Conservation (phyloP, 2,329 filamentous ascomycete genomes). For the Allantophomopsis lycopodina region DNA sequence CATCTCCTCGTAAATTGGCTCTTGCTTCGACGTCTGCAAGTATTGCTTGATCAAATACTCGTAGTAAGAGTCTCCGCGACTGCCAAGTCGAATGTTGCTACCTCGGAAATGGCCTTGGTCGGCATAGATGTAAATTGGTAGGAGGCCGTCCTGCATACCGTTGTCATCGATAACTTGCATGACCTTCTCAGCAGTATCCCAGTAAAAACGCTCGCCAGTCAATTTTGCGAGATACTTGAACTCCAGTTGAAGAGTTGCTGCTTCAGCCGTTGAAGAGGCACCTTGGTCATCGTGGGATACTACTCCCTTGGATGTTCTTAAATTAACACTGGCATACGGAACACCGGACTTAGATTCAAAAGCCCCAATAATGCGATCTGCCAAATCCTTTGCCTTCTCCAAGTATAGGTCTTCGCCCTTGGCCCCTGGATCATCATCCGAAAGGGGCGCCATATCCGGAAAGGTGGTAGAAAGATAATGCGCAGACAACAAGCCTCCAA, state of each 20-base stretch:
- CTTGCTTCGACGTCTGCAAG: slow-evolving; percentile 77
- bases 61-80: slow-evolving; percentile 94
- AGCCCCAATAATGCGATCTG: slow-evolving; percentile 72
- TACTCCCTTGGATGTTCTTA: slow-evolving; percentile 64
- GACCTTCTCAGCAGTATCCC: slow-evolving; percentile 81
- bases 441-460: slow-evolving; percentile 63
- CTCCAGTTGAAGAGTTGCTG: slow-evolving; percentile 42
- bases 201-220: slow-evolving; percentile 84
- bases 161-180: slow-evolving; percentile 87
- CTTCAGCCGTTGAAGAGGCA: slow-evolving; percentile 1
- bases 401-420: slow-evolving; percentile 84
- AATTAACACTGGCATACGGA: slow-evolving; percentile 80
- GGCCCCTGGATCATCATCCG: slow-evolving; percentile 56
- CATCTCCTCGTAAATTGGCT: slow-evolving; percentile 79
- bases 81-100: slow-evolving; percentile 80
- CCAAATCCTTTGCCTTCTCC: slow-evolving; percentile 89
- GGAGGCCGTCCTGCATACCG: slow-evolving; percentile 62
- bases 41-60: slow-evolving; percentile 99
- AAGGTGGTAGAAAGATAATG: slow-evolving; percentile 86
- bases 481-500: slow-evolving; percentile 82
- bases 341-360: slow-evolving; percentile 81
- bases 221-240: slow-evolving; percentile 95
- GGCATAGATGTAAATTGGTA: slow-evolving; percentile 85
- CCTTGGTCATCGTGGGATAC: slow-evolving; percentile 74
- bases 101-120: slow-evolving; percentile 67